Base-by-base conservation (phyloP, 768 basidiomycete genomes). In the Boletus fagicola region DNA sequence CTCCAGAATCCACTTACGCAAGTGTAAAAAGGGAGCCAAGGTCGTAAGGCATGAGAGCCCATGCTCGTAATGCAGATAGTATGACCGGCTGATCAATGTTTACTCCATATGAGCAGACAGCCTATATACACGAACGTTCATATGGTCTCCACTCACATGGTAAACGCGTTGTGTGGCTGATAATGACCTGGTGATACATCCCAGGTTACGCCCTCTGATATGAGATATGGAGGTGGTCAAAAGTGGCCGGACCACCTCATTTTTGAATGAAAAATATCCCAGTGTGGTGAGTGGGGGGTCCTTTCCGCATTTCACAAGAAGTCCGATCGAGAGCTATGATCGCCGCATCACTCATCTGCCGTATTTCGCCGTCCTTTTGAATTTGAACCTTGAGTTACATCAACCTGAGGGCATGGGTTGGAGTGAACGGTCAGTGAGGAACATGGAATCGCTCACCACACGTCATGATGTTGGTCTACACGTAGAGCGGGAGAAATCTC, bases 221-320 rank as follows among this genome's bases (percentile, higher is more conserved):
- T 54, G 56, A 58, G 56, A 63, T 56, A 56, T 58, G 44, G 53
- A 31, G 36, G 26, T n/a, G n/a, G 30, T 47, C 51, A n/a, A 36
- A 53, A 35, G 49, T 47, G 54, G 54, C 49, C 18, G 65, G 56
- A 50, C 39, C 46, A 51, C 49, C 61, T 61, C 54, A 8, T 54
- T 59, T 63, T 47, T 33, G 59, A 68, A 66, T 66, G 64, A 70
- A 63, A 68, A 60, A 70, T 61, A 53, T 38, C 63, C 68, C 45
- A 54, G 54, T 62, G 55, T 28, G 54, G 62, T 45, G 60, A 52
- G 58, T 35, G 49, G 43, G 50, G 38, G 46, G 57, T 45, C 51
- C 45, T 16, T 59, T 33, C 33, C 58, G 50, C 28, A 49, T 57
- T 50, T 58, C 53, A 65, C 57, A 51, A 55, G 46, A 65, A 58